Evolutionary conservation across 768 basidiomycete species (phyloP), one percentile per base, ranked within the genome.

Genomic region (Phanerochaete sordida): DNA sequence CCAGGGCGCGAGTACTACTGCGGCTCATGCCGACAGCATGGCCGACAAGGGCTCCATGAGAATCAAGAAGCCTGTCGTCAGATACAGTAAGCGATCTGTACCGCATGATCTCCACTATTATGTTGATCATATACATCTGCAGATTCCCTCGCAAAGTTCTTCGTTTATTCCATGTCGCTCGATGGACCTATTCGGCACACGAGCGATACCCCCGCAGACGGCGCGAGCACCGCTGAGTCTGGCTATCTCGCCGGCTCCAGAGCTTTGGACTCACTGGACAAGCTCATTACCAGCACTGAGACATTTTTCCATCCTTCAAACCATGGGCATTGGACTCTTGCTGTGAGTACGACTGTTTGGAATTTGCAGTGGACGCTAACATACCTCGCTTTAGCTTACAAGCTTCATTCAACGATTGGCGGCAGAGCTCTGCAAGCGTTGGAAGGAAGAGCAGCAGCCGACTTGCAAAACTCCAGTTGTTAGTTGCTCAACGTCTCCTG

Each of bases 281-380:
- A 87, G 64, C 75, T 98, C 44, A 84, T 98, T 62, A 95, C 92
- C 15, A 95, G 92, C 66, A 92, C 90, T 6, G 96, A 98, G 69
- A 86, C 89, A 0, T 96, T 90, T 78, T 98, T 98, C 75, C 96
- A 98, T 72, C 96, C 96, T 1, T 92, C 91, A 3, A 97, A 97
- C 69, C 86, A 87, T 30, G 95, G 95, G 3, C 76, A 81, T 30
- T 97, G 94, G 92, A 89, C 92, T 3, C 70, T 82, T 57, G 69
- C 76, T 60, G 86, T 89, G 64, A 61, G 80, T 70, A 33, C 24
- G n/a, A 24, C 26, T 60, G 33, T 30, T 55, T 44, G 49, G 28
- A 21, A 53, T 51, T 3, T 50, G 57, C 48, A 65, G 62, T 61
- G 16, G 24, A 3, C 21, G 35, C 21, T 30, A 31, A 43, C 44